Percentiles rank a stretch among this genome's conserved stretches.
Evolutionary conservation across 805 yeast genomes (phyloP).

Genomic region (Tetrapisispora pingtungensis): DNA sequence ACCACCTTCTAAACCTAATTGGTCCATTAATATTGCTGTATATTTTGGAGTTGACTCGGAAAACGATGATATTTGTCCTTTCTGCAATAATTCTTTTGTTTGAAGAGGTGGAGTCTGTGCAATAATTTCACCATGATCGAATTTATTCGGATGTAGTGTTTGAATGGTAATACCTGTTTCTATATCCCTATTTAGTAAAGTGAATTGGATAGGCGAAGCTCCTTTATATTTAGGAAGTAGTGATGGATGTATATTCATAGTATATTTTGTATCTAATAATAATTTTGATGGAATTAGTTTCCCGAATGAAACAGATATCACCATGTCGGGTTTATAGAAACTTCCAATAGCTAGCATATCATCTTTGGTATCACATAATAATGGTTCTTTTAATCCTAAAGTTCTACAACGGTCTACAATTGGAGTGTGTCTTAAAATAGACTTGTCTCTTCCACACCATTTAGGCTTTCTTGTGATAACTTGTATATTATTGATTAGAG

Average conservation of each 20-base stretch:
- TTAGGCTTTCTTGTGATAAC: slow-evolving; percentile 58
- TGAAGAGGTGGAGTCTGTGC: slow-evolving; percentile 37
- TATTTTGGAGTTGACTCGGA: slow-evolving; percentile 11
- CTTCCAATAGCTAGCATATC: slow-evolving; percentile 8
- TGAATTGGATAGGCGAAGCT: slow-evolving; percentile 79
- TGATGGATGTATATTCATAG: slow-evolving; percentile 90
- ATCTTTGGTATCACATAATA: slow-evolving; percentile 18
- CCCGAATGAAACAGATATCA: slow-evolving; percentile 92
- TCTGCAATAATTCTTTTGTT: slow-evolving; percentile 8
- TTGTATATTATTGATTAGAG: slow-evolving; percentile 35
- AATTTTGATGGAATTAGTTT: slow-evolving; percentile 59
- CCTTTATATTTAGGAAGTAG: slow-evolving; percentile 76
- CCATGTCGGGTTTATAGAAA: slow-evolving; percentile 39
- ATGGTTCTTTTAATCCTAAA: slow-evolving; percentile 22
- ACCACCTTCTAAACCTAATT: slow-evolving; percentile 56
- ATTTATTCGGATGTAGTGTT: slow-evolving; percentile 76
- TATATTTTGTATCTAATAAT: slow-evolving; percentile 39
- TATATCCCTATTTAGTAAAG: slow-evolving; percentile 53
- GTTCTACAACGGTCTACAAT: slow-evolving; percentile 34
- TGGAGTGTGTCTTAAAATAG: slow-evolving; percentile 42
- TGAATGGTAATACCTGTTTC: slow-evolving; percentile 82
- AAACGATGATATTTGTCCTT: slow-evolving; percentile 27
- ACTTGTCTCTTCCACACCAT: slow-evolving; percentile 48
- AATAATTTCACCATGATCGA: slow-evolving; percentile 70
- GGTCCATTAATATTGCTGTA: slow-evolving; percentile 32